phyloP scores from a whole-genome alignment of 495 filamentous ascomycete species.

The Parathielavia hyrcaniae region DNA sequence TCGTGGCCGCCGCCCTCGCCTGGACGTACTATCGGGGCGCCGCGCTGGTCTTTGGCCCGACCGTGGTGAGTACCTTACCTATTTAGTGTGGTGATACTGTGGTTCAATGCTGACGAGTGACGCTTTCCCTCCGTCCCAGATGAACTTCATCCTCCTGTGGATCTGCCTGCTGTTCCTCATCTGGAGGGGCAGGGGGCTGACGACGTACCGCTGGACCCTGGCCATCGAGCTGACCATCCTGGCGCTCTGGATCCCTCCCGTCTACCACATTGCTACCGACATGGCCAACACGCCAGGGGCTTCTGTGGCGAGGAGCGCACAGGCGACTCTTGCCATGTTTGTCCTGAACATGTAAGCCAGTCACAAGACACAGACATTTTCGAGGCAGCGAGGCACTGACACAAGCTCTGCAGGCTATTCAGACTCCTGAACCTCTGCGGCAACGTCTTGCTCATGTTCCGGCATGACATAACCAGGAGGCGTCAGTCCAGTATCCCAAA shows the following conservation, averaged over 20 bases:
- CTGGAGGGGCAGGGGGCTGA: slow-evolving; percentile 15
- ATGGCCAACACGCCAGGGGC: neutral
- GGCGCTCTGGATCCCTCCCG: slow-evolving; percentile 29
- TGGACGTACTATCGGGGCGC: slow-evolving; percentile 26
- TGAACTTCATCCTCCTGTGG: slow-evolving; percentile 31
- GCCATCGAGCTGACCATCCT: slow-evolving; percentile 29
- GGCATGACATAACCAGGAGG: slow-evolving; percentile 22
- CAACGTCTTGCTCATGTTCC: slow-evolving; percentile 22
- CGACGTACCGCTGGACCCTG: slow-evolving; percentile 23
- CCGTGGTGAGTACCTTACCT: slow-evolving; percentile 23
- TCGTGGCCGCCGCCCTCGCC: slow-evolving; percentile 22
- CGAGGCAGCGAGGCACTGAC: neutral
- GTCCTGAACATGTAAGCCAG: slow-evolving; percentile 26
- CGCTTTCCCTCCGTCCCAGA: slow-evolving; percentile 3
- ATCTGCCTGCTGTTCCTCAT: slow-evolving; percentile 22
- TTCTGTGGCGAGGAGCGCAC: slow-evolving; percentile 3
- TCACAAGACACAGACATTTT: neutral
- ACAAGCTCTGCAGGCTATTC: slow-evolving; percentile 18
- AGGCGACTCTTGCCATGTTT: slow-evolving; percentile 23
- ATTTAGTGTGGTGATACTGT: neutral
- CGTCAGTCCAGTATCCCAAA: slow-evolving; percentile 1
- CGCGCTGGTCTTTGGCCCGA: slow-evolving; percentile 25
- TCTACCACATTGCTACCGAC: slow-evolving; percentile 20
- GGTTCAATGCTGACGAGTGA: neutral
- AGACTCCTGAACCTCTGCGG: slow-evolving; percentile 27